Evolutionary conservation across 2,329 filamentous ascomycete species (phyloP).

Genomic region (Colletotrichum tanaceti): DNA sequence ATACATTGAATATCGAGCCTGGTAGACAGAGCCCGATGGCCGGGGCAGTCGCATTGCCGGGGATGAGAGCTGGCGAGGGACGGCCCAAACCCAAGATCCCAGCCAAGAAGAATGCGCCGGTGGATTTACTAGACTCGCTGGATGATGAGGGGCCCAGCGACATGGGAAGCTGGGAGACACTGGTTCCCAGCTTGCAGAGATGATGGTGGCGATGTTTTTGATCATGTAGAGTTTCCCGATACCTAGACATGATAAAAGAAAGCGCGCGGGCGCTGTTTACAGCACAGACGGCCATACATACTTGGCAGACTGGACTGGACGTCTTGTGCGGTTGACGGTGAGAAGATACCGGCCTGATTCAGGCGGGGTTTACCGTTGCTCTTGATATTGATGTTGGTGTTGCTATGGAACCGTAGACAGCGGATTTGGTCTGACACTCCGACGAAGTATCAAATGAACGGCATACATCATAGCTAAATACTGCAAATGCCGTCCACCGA

Average conservation of each 20-base stretch:
- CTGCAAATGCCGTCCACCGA: conserved; percentile 13
- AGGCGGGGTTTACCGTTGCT: not conserved
- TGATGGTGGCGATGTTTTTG: conserved; percentile 2
- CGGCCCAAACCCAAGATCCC: conserved; percentile 37
- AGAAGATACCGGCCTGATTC: not conserved
- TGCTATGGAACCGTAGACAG: not conserved
- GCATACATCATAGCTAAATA: conserved; percentile 8
- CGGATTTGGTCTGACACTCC: conserved; percentile 1
- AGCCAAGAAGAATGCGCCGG: conserved; percentile 44
- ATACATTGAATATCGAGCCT: conserved; percentile 20
- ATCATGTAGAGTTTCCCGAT: not conserved
- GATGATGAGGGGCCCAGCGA: conserved; percentile 57
- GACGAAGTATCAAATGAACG: conserved; percentile 11
- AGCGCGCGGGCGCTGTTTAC: conserved; percentile 5
- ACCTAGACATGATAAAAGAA: too few species aligned
- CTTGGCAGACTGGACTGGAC: not conserved
- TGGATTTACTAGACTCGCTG: conserved; percentile 60
- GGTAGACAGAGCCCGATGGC: conserved; percentile 36
- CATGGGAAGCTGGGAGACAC: conserved; percentile 66
- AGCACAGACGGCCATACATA: not conserved
- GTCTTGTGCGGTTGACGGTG: conserved; percentile 9
- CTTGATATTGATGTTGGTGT: not conserved
- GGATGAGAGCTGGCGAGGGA: conserved; percentile 34
- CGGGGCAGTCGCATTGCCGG: conserved; percentile 36
- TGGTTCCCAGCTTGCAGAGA: conserved; percentile 58